phyloP scores from a whole-genome alignment of 768 basidiomycete species.

The Auricularia sp. region DNA sequence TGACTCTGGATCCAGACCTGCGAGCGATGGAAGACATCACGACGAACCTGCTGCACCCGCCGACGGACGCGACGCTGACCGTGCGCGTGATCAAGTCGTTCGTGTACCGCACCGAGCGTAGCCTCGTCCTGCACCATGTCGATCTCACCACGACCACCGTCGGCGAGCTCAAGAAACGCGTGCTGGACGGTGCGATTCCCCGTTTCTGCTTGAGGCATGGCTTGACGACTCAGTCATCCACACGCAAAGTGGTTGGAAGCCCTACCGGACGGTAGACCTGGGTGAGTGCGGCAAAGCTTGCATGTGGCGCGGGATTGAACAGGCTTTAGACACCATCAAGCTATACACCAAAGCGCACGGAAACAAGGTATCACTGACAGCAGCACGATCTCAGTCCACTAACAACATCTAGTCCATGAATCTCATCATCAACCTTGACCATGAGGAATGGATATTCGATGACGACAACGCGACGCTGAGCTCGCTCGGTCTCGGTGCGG shows the following conservation, averaged over 20 bases:
- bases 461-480: slow-evolving; percentile 57
- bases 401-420: slow-evolving; percentile 66
- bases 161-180: slow-evolving; percentile 62
- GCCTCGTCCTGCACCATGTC: slow-evolving; percentile 71
- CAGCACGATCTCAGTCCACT: neutral
- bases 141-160: slow-evolving; percentile 76
- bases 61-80: slow-evolving; percentile 74
- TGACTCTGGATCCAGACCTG: neutral
- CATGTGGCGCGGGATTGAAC: neutral
- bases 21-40: slow-evolving; percentile 18
- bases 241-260: slow-evolving; percentile 75
- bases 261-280: slow-evolving; percentile 62
- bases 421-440: slow-evolving; percentile 93
- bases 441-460: slow-evolving; percentile 85
- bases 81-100: slow-evolving; percentile 93
- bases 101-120: slow-evolving; percentile 80
- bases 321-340: slow-evolving; percentile 72
- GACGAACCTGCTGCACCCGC: slow-evolving; percentile 57
- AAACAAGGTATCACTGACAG: slow-evolving; percentile 55
- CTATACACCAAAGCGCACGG: slow-evolving; percentile 92
- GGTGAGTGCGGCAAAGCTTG: slow-evolving; percentile 34
- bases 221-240: slow-evolving; percentile 44
- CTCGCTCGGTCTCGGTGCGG: slow-evolving; percentile 66
- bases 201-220: slow-evolving; percentile 6
- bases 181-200: slow-evolving; percentile 45